Evolutionary conservation across 1,284 basidiomycete genomes (phyloP).

Genomic region (Cutaneotrichosporon mucoides): DNA sequence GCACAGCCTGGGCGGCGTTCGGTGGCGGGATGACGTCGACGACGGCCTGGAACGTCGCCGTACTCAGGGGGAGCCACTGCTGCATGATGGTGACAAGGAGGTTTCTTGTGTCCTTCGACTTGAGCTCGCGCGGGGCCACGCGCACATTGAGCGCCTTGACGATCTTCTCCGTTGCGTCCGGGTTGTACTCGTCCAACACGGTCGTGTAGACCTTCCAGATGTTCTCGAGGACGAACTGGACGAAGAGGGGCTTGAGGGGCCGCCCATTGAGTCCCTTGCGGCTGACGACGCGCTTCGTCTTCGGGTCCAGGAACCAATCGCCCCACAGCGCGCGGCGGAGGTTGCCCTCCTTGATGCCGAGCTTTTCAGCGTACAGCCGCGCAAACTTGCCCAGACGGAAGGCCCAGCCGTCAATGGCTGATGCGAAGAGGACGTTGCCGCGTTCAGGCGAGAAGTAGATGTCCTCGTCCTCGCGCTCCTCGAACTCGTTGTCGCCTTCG

Average conservation of each 20-base stretch:
- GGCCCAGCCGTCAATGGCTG: conserved; percentile 96
- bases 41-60: conserved; percentile 84
- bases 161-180: conserved; percentile 86
- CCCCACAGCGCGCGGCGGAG: conserved; percentile 91
- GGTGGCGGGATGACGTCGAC: conserved; percentile 92
- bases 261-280: conserved; percentile 81
- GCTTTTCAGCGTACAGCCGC: conserved; percentile 83
- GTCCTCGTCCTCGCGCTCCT: conserved; percentile 95
- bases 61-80: conserved; percentile 94
- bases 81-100: conserved; percentile 83
- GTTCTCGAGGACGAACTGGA: conserved; percentile 96
- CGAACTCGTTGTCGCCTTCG: conserved; percentile 57
- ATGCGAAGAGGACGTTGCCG: conserved; percentile 96
- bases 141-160: conserved; percentile 77
- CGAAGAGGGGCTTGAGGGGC: conserved; percentile 91
- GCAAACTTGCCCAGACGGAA: conserved; percentile 94
- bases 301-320: conserved; percentile 95
- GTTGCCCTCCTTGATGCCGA: conserved; percentile 85
- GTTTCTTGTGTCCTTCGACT: conserved; percentile 80
- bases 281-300: conserved; percentile 88
- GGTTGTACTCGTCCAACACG: conserved; percentile 69
- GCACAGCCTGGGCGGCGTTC: conserved; percentile 69
- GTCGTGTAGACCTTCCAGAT: conserved; percentile 96
- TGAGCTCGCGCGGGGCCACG: conserved; percentile 82
- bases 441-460: conserved; percentile 95